Base-by-base conservation (phyloP, 2,329 filamentous ascomycete species). In the Acarospora socialis region DNA sequence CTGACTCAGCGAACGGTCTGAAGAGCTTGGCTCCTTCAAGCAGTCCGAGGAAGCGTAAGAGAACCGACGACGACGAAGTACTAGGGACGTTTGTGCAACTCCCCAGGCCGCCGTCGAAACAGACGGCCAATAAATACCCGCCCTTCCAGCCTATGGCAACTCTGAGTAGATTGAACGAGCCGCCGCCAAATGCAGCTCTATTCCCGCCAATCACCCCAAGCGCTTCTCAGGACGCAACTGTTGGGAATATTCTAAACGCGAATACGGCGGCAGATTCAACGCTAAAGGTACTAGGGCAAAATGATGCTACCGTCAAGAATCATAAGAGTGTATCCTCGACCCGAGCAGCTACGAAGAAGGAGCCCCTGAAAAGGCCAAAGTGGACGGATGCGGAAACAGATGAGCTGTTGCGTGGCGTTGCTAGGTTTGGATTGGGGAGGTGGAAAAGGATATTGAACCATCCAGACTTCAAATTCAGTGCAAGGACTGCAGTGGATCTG, bases 341-440 rank as follows among this genome's bases (percentile, higher is more conserved):
- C 14, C n/a, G 14, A 35, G 22, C 20, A 16, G 12, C 13, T 9
- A 25, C n/a, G 13, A 35, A 19, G 7, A 36, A 28, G 13, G 30
- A 31, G 8, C 18, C 20, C 3, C 38, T 42, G 32, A 40, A 43
- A 17, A 71, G 67, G 33, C 50, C 56, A 34, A 61, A 53, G 41
- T 77, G 73, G 73, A 66, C 66, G 1, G 65, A 73, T n/a, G 56
- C 70, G 39, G 73, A 77, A 48, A 76, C 71, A 1, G 59, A 57
- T 17, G 59, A 67, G 40, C 48, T 77, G 16, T 53, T 76, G 8
- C 56, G 62, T 35, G 73, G 73, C 0, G 72, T 75, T 6, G 60
- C 65, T 21, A 66, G 61, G 39, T 73, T 69, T 43, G 73, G 72
- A 2, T 68, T 75, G 37, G 73, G 73, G 3, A 73, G 63, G 39